Evolutionary conservation across 1,284 basidiomycete genomes (phyloP), one percentile per base, ranked within the genome.

Genomic region (Naganishia cerealis): DNA sequence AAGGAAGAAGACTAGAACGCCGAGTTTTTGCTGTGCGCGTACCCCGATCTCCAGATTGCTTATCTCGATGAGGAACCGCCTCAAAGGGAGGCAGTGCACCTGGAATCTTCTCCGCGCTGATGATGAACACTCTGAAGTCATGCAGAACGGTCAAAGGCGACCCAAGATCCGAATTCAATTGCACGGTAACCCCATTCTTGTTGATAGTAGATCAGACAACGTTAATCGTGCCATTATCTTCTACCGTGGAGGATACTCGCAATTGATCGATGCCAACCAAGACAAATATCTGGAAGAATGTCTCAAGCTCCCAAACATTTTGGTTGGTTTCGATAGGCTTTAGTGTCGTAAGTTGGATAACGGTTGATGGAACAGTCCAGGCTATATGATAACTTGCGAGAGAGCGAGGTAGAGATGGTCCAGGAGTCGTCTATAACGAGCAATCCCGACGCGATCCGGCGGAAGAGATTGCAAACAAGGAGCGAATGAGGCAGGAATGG

Each of bases 201-300:
- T 95, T 72, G 96, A 99, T 79, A 95, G 95, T 73, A 99, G 99
- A 83, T 96, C 94, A 66, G 95, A 99, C 85, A 99, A 99, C 82
- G 95, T 99, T 86, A 99, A 99, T 81, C 95, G 99, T 76, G 94
- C 95, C 52, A 95, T 99, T 80, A 89, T 99, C 81, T 99, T 98
- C 85, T 95, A 99, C 83, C 92, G 95, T 72, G 95, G 95, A 73
- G 96, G 99, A 82, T 99, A 97, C 82, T 84, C 99, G 13, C 95
- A 99, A 83, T 90, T 98, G 72, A 97, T 99, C 79, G 96, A 99
- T 76, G 96, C 95, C 76, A 99, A 99, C 82, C 95, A 99, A 84
- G 95, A 99, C 84, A 97, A 99, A 83, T 99, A 99, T 77, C 88
- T 99, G 73, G 95, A 99, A 81, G 95, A 99, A 80, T 99, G 95